Base-by-base conservation (phyloP, 2,329 filamentous ascomycete species). In the Aspergillus piperis region DNA sequence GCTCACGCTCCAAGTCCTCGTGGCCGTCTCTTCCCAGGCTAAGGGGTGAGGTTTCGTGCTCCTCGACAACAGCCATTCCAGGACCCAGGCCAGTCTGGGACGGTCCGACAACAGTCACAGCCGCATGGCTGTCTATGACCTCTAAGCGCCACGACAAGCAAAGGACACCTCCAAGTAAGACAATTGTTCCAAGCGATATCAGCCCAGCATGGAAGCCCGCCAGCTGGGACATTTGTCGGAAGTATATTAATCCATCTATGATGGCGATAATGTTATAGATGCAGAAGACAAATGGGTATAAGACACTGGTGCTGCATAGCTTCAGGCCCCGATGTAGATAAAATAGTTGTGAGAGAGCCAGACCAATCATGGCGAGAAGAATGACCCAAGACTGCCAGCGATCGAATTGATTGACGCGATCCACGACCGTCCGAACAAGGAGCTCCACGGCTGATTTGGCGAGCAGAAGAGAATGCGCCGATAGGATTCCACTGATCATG, bases 211-310 rank as follows among this genome's bases (percentile, higher is more conserved):
- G 88, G 2, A 95, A 78, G 0, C 87, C 83, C 15, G 88, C 87
- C 64, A 99, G 86, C 58, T 90, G 84, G 65, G 92, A 89, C 56
- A 89, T 90, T 77, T 99, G 95, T 69, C 90, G 85, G 79, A 98
- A 99, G 78, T 98, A 99, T 70, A 99, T 96, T 67, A 99, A 83
- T 32, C 95, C 95, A 77, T 99, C 95, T 67, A 98, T 82, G 68
- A 99, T 99, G 66, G 95, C 95, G 71, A 98, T 93, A 71, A 99
- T 96, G 82, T 99, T 99, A 83, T 98, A 99, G 65, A 98, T 87
- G 83, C 95, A 99, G 78, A 99, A 99, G 41, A 98, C 93, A 68
- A 98, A 88, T 5, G 95, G 95, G 77, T 99, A 99, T 67, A 99
- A 83, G 63, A 98, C 90, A 70, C 92, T 96, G 21, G 95, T 98